phyloP scores from a whole-genome alignment of 768 basidiomycete species.

The Candolleomyces efflorescens region DNA sequence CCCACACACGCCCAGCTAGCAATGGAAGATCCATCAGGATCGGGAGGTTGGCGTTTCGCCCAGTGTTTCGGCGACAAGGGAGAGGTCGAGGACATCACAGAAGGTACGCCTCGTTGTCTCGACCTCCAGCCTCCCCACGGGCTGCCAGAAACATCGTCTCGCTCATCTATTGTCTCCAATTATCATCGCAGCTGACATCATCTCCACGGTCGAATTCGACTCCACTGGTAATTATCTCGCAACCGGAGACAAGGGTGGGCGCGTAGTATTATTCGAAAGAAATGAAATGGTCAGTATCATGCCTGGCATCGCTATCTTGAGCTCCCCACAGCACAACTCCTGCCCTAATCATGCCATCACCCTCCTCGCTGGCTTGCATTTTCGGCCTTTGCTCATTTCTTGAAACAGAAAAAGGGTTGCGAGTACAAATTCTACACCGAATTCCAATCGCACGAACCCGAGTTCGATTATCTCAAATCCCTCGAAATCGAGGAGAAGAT shows the following conservation, averaged over 20 bases:
- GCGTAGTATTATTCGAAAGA: conserved; percentile 97
- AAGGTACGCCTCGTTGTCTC: conserved; percentile 54
- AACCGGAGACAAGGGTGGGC: conserved; percentile 98
- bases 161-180: neutral
- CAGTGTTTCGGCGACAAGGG: conserved; percentile 99
- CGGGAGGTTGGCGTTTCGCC: conserved; percentile 96
- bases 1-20: conserved; percentile 22
- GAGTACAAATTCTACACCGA: conserved; percentile 99
- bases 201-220: conserved; percentile 99
- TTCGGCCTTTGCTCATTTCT: conserved; percentile 6
- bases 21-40: conserved; percentile 85
- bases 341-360: conserved; percentile 1
- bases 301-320: conserved; percentile 13
- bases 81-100: conserved; percentile 98
- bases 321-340: conserved; percentile 1
- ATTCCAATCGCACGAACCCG: conserved; percentile 99
- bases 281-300: conserved; percentile 77
- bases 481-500: conserved; percentile 99
- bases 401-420: conserved; percentile 91
- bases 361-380: conserved; percentile 13
- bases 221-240: conserved; percentile 99
- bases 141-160: neutral
- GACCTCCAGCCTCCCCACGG: conserved; percentile 1
- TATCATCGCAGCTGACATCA: conserved; percentile 85
- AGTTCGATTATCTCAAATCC: conserved; percentile 99